Evolutionary conservation across 768 basidiomycete species (phyloP), one percentile per base, ranked within the genome.

Genomic region (Sistotremastrum niveocremeum): DNA sequence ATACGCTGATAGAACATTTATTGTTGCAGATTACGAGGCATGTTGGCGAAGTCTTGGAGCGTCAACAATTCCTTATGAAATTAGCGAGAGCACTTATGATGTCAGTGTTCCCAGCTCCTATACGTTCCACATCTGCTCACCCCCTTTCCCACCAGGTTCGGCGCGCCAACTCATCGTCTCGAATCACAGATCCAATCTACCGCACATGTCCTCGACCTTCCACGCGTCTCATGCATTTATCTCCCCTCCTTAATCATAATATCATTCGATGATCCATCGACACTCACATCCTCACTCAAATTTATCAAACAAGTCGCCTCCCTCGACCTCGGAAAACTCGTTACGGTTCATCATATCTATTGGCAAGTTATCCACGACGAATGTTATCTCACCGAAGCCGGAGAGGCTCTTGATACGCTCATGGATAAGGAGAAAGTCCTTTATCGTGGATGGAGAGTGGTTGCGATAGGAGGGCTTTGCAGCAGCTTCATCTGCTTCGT

Each of bases 361-460:
- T 86, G 82, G 81, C 50, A 81, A 74, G 86, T 89, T 52, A 86
- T 88, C n/a, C 84, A 88, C 53, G 87, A 91, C 56, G 68, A 77
- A 37, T 67, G 83, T 41, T 79, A 77, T 0, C 86, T 86, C 9
- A 76, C 80, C 4, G 77, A 79, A 32, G 88, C 86, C 1, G 78
- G 77, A 2, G 63, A 68, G 11, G 70, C 74, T 44, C 68, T 91
- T n/a, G 83, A 88, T 55, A 56, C 62, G 33, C 65, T 90, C 45
- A 89, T 90, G 86, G 70, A 69, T 45, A 66, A 74, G 49, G 20
- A 20, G 20, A 64, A 71, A 42, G 77, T 79, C 35, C 54, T 76
- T 42, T 85, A 87, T 50, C 66, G 61, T 43, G 67, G 73, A 57
- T 74, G 71, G 68, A 69, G 81, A 57, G 67, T 76, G 33, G 63